Conservation (phyloP, 768 basidiomycete genomes). For the Suillus plorans region DNA sequence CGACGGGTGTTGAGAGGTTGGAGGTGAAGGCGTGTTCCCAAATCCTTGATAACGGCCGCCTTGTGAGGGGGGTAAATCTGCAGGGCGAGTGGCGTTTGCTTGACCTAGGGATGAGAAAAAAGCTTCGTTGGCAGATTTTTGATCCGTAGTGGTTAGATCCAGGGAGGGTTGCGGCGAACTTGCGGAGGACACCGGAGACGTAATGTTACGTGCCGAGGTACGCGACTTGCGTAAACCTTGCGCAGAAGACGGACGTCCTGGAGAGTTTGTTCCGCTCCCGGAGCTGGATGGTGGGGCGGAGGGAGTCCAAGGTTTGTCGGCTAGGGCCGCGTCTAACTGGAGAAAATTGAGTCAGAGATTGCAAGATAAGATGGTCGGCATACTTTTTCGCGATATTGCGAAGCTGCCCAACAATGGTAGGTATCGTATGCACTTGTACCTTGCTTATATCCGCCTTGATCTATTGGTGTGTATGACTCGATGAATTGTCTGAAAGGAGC, state of each 20-base stretch:
- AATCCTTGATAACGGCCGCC: conserved; percentile 95
- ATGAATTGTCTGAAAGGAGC: conserved; percentile 78
- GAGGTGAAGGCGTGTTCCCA: conserved; percentile 73
- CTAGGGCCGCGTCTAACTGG: conserved; percentile 76
- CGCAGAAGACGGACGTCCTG: conserved; percentile 66
- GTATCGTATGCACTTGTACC: conserved; percentile 66
- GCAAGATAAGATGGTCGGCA: background rate
- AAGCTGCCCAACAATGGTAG: conserved; percentile 92
- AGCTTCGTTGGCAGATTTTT: conserved; percentile 79
- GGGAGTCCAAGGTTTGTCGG: conserved; percentile 77
- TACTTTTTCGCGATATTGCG: conserved; percentile 94
- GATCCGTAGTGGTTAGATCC: conserved; percentile 42
- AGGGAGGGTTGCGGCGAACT: conserved; percentile 45
- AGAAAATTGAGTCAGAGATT: conserved; percentile 19
- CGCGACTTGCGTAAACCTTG: conserved; percentile 90
- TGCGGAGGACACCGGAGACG: conserved; percentile 47
- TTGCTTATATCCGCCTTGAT: conserved; percentile 69
- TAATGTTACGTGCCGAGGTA: conserved; percentile 56
- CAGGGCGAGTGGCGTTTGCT: conserved; percentile 75
- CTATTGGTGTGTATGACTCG: conserved; percentile 61
- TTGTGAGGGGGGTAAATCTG: conserved; percentile 86
- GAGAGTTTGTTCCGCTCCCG: conserved; percentile 37
- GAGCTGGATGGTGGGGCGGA: conserved; percentile 60
- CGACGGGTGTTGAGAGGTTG: conserved; percentile 59
- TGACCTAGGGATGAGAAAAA: conserved; percentile 86